A percentile compares a stretch with the other conserved stretches of the same genome.
These are phyloP conservation scores for Cryptococcus sp. DNA, from an alignment of 1,284 basidiomycete genomes.

Conservation along the genomic window DNA sequence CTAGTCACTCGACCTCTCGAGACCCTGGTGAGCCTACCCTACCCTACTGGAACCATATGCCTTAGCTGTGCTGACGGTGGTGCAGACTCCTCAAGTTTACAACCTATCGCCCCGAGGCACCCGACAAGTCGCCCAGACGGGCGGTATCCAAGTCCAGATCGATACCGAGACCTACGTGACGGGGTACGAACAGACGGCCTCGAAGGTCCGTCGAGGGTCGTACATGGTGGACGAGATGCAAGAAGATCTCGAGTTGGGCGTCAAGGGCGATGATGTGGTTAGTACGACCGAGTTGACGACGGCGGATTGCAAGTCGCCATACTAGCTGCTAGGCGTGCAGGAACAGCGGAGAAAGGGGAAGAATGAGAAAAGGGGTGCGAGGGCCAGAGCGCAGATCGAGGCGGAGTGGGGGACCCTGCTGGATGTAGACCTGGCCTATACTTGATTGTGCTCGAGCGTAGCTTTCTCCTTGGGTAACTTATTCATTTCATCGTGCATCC, in stretches of 20 bases:
- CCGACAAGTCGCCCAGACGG: neutral
- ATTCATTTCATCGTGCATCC: too few relatives aligned
- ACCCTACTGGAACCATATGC: neutral
- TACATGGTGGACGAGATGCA: neutral
- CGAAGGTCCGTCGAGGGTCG: too few relatives aligned
- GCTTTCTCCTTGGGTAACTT: too few relatives aligned
- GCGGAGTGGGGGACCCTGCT: too few relatives aligned
- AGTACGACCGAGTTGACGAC: neutral
- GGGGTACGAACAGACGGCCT: slow-evolving; percentile 5
- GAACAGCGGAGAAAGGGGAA: too few relatives aligned
- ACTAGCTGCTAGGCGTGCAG: too few relatives aligned
- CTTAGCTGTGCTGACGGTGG: neutral
- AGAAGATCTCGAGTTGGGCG: slow-evolving; percentile 1
- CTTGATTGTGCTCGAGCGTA: too few relatives aligned
- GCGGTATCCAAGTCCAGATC: slow-evolving; percentile 20
- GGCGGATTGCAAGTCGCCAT: too few relatives aligned
- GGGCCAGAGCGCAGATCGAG: too few relatives aligned
- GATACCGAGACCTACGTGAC: slow-evolving; percentile 23
- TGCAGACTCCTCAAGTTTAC: slow-evolving; percentile 8
- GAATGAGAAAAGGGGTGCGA: too few relatives aligned
- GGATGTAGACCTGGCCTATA: too few relatives aligned
- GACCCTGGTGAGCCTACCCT: neutral
- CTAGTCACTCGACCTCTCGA: slow-evolving; percentile 5
- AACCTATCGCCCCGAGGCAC: slow-evolving; percentile 7
- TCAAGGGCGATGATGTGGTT: neutral